These are phyloP conservation scores for Bidens hawaiensis DNA, from an alignment of 140 eudicot species.

Conservation along the genomic window DNA sequence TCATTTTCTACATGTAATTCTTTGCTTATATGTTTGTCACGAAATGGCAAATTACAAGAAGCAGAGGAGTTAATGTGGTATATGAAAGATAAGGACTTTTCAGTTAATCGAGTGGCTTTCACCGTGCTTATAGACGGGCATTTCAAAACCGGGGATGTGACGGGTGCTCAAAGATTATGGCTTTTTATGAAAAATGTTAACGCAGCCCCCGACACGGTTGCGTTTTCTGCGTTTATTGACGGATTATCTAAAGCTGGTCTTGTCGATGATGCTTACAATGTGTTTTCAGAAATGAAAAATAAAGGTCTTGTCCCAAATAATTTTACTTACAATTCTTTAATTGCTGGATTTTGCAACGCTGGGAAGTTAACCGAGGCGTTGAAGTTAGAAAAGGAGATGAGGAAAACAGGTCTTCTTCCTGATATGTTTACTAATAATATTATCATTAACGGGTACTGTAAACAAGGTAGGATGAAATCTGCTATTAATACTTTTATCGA, in stretches of 20 bases:
- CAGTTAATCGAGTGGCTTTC: slow-evolving; percentile 64
- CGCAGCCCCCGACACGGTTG: slow-evolving; percentile 71
- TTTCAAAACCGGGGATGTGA: slow-evolving; percentile 54
- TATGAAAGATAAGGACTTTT: slow-evolving; percentile 54
- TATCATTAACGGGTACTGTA: slow-evolving; percentile 76
- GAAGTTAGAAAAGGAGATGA: slow-evolving; percentile 73
- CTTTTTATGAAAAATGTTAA: slow-evolving; percentile 45
- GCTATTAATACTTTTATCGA: slow-evolving; percentile 54
- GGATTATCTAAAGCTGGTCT: slow-evolving; percentile 71
- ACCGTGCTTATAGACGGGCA: slow-evolving; percentile 79
- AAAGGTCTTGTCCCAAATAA: slow-evolving; percentile 78
- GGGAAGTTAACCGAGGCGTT: slow-evolving; percentile 56
- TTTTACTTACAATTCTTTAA: slow-evolving; percentile 76
- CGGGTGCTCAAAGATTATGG: slow-evolving; percentile 78
- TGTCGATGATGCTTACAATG: slow-evolving; percentile 56
- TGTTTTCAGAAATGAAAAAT: slow-evolving; percentile 54
- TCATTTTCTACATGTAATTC: slow-evolving; percentile 75
- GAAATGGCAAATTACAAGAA: slow-evolving; percentile 59
- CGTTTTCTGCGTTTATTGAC: slow-evolving; percentile 69
- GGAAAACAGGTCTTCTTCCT: slow-evolving; percentile 63
- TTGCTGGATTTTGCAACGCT: slow-evolving; percentile 59
- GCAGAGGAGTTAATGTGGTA: slow-evolving; percentile 57
- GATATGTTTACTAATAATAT: slow-evolving; percentile 68
- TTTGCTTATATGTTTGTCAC: slow-evolving; percentile 62
- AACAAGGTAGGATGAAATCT: slow-evolving; percentile 71